Base-by-base conservation (phyloP, 2,329 filamentous ascomycete genomes). In the Nothopassalora personata region DNA sequence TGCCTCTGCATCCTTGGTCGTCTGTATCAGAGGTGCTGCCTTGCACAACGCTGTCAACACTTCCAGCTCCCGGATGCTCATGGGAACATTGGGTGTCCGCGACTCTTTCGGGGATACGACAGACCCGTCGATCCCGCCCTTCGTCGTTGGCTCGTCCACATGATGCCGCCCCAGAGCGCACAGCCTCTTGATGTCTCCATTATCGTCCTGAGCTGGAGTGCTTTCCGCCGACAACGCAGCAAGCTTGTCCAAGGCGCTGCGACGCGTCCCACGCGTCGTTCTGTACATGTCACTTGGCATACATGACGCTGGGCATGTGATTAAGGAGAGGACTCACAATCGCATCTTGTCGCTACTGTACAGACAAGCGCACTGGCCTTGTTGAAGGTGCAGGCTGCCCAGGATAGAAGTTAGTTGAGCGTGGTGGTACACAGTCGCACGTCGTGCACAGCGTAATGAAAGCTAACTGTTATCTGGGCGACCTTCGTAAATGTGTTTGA, bases 11-110 rank as follows among this genome's bases (percentile, higher is more conserved):
- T 89, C 88, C 61, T 90, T 84, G 46, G 79, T 74, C 49, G 85
- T 86, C 54, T 86, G 81, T 28, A 97, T 81, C 27, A 85, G 82
- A 4, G 91, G 88, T 3, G 92, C 90, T 55, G 93, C 90, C 76
- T 92, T 93, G 79, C 93, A 97, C 28, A 99, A 81, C 47, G 94
- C 91, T 28, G 97, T 78, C 28, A 99, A 82, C 55, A 96, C 89
- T 74, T 99, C 93, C 66, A 96, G 87, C 79, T 99, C 95, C 69
- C 90, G 87, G 56, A 92, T 85, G 55, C 87, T 74, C 73, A 78
- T 79, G 1, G 73, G 73, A 10, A 74, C 67, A 23, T 67, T 66
- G 7, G 70, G 66, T 19, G 61, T 60, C 51, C 27, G 53, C 36
- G 43, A 46, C 53, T 51, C 33, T 43, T 61, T 61, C 33, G 53